phyloP scores from a whole-genome alignment of 1,284 basidiomycete genomes.

The Malassezia japonica region DNA sequence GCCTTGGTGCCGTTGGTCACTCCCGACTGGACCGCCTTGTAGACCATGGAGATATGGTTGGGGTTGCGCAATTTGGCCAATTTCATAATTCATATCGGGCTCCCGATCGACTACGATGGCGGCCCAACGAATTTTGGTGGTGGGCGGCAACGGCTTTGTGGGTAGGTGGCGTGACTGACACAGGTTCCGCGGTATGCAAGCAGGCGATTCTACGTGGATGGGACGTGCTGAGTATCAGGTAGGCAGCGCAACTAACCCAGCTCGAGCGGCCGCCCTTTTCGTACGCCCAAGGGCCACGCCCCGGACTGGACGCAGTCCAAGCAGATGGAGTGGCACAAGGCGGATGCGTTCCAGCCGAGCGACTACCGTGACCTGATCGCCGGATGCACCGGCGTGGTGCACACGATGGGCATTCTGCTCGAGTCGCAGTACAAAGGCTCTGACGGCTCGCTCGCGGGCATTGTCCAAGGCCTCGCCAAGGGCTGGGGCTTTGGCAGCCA shows the following conservation, averaged over 20 bases:
- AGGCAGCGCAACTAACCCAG: constrained; percentile 51
- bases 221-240: constrained; percentile 82
- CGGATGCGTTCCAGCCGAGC: constrained; percentile 61
- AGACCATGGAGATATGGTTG: not conserved
- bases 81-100: too few relatives aligned
- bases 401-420: constrained; percentile 85
- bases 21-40: not conserved
- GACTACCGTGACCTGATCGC: constrained; percentile 64
- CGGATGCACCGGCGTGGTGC: constrained; percentile 67
- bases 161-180: constrained; percentile 53
- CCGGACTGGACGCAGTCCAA: constrained; percentile 65
- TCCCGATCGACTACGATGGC: not conserved
- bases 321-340: constrained; percentile 35
- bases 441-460: constrained; percentile 49
- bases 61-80: too few relatives aligned
- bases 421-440: constrained; percentile 65
- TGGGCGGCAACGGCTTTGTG: constrained; percentile 90
- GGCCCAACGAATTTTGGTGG: constrained; percentile 52
- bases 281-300: constrained; percentile 66
- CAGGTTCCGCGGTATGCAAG: constrained; percentile 84
- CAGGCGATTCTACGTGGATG: constrained; percentile 72
- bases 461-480: constrained; percentile 31
- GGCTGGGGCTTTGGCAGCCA: constrained; percentile 49
- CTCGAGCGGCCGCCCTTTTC: constrained; percentile 74
- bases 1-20: not conserved